Base-by-base conservation (phyloP, 2,329 filamentous ascomycete genomes). In the Plenodomus lindquistii region DNA sequence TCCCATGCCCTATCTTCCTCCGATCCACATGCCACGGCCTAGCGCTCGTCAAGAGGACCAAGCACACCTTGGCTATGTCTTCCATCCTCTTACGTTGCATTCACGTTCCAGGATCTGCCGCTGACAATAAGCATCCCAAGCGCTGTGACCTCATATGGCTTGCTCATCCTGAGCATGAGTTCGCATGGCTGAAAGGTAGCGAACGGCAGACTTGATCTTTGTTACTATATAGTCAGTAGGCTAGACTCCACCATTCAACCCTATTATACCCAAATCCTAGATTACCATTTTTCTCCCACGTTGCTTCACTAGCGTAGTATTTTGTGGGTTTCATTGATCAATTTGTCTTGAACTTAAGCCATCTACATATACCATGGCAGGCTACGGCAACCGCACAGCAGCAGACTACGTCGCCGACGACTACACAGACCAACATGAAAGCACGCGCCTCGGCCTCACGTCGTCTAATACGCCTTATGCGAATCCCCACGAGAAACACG, bases 301-400 rank as follows among this genome's bases (percentile, higher is more conserved):
- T n/a, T n/a, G n/a, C n/a, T n/a, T n/a, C n/a, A n/a, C n/a, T n/a
- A n/a, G n/a, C n/a, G n/a, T n/a, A n/a, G n/a, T n/a, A n/a, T n/a
- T n/a, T n/a, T n/a, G n/a, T 18, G 7, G 10, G 31, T 4, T 18
- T 41, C 15, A 19, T n/a, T n/a, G n/a, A 39, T 40, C 40, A 31
- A 2, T 40, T 29, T 11, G n/a, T 29, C 5, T 39, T 36, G n/a
- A 8, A 37, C 21, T n/a, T 27, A 19, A 24, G 19, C 10, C 41
- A 34, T 15, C 13, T 16, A 13, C 40, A 42, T 18, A 38, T 21
- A 59, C 22, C 43, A 69, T 69, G 68, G 60, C 63, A 58, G 67
- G 67, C 52, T 74, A 67, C 58, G 71, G 67, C 31, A 73, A 73
- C 63, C 66, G 65, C 45, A 69, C 56, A 39, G 60, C 62, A 15